phyloP scores from a whole-genome alignment of 805 yeast species.

The Saturnispora gosingensis region DNA sequence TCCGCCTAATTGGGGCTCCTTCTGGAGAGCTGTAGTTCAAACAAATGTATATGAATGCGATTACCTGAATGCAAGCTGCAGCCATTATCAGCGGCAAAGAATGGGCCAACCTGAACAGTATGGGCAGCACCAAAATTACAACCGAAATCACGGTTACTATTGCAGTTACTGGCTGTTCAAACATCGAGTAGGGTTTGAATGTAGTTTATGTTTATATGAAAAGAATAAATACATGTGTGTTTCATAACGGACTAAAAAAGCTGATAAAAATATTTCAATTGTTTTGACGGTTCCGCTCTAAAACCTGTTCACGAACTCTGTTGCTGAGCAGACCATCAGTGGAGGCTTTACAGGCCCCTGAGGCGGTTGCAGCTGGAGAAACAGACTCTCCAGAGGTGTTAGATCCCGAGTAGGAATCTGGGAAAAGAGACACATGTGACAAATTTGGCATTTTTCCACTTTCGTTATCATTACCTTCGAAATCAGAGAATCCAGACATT shows the following conservation, averaged over 20 bases:
- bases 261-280: neutral
- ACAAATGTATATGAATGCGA: neutral
- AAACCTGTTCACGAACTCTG: constrained; percentile 20
- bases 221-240: neutral
- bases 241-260: neutral
- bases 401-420: constrained; percentile 13
- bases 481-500: constrained; percentile 23
- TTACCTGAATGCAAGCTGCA: constrained; percentile 16
- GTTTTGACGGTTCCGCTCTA: constrained; percentile 18
- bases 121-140: constrained; percentile 7
- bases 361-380: neutral
- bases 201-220: neutral
- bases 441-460: constrained; percentile 20
- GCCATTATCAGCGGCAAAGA: constrained; percentile 7
- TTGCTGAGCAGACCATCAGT: constrained; percentile 8
- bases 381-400: neutral
- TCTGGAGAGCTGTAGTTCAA: neutral
- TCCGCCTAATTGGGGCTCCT: neutral
- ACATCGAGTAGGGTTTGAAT: neutral
- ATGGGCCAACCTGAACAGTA: constrained; percentile 4
- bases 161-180: neutral
- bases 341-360: constrained; percentile 1
- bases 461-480: constrained; percentile 9
- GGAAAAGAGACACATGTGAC: constrained; percentile 27
- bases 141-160: neutral